These are phyloP conservation scores for Torulaspora franciscae DNA, from an alignment of 805 yeast species.

Conservation along the genomic window DNA sequence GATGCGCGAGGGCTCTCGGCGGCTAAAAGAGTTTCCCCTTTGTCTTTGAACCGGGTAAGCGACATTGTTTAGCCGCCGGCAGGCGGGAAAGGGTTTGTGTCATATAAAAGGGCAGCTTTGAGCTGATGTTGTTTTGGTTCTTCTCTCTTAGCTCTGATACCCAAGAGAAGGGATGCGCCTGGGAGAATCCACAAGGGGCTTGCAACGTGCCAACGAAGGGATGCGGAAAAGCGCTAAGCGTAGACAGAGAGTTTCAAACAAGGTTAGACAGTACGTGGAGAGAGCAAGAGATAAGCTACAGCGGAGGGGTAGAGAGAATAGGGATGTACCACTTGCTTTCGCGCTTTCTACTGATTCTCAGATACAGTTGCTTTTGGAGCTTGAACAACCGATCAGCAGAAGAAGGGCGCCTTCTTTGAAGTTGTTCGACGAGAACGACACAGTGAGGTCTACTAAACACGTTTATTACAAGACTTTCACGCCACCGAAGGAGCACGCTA, in stretches of 20 bases:
- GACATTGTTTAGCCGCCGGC: too few species aligned
- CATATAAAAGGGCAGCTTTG: not conserved
- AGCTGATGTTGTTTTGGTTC: not conserved
- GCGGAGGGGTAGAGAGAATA: not conserved
- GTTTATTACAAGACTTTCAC: constrained; percentile 2
- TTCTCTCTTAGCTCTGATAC: not conserved
- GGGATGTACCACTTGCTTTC: constrained; percentile 1
- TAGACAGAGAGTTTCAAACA: constrained; percentile 1
- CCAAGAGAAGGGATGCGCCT: too few species aligned
- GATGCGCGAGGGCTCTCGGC: too few species aligned
- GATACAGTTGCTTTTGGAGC: constrained; percentile 1
- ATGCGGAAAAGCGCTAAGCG: not conserved
- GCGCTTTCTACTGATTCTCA: constrained; percentile 3
- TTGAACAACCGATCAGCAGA: not conserved
- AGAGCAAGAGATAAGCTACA: constrained; percentile 1
- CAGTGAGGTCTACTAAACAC: not conserved
- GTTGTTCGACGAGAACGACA: constrained; percentile 1
- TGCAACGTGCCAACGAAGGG: too few species aligned
- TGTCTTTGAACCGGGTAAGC: too few species aligned
- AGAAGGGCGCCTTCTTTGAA: constrained; percentile 3
- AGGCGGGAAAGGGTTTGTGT: too few species aligned
- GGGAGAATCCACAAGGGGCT: too few species aligned
- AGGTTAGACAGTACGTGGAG: constrained; percentile 3
- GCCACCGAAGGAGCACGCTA: not conserved
- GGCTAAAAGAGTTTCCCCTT: too few species aligned